Base-by-base conservation (phyloP, 1,284 basidiomycete species). In the Schizophyllum commune region DNA sequence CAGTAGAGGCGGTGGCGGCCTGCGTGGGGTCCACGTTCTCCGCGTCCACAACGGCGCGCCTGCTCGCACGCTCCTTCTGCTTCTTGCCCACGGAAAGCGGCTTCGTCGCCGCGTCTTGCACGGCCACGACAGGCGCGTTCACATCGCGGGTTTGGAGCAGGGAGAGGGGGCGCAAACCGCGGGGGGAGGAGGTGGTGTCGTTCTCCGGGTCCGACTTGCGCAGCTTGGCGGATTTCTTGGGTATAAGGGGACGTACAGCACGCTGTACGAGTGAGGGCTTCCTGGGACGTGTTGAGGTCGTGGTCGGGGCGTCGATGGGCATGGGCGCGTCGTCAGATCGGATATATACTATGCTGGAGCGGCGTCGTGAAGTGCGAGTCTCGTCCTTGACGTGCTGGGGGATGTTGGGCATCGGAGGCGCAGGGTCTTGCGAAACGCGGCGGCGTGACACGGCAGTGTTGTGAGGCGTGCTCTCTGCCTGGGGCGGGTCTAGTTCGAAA, bases 261-360 rank as follows among this genome's bases (percentile, higher is more conserved):
- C 79, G 79, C 53, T 55, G 53, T 55, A 20, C 39, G 39, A 47
- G 39, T 13, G 39, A 47, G 39, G 39, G 39, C 17, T 47, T 47
- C 39, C 39, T 47, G 39, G 39, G 39, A 17, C 39, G 39, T 47
- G 39, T 47, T 21, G 19, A 15, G 53, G 53, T 55, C 11, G 53
- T 19, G 32, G 70, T 62, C 3, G 68, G 62, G 1, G 64, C 55
- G 21, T 61, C 58, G 20, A 65, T 60, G 27, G 70, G 69, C 57
- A 72, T 66, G 55, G 70, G 67, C 20, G 73, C 72, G 68, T 82
- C 76, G 65, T 81, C 78, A 60, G 85, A 84, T 73, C 79, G 83
- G 68, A 85, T 82, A 73, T 87, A 86, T 62, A 80, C 73, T 71
- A 87, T 83, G 67, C 82, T 84, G 60, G 85, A 84, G 65, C 80